Evolutionary conservation across 2,329 filamentous ascomycete genomes (phyloP).

Genomic region (Sporothrix euskadiensis): DNA sequence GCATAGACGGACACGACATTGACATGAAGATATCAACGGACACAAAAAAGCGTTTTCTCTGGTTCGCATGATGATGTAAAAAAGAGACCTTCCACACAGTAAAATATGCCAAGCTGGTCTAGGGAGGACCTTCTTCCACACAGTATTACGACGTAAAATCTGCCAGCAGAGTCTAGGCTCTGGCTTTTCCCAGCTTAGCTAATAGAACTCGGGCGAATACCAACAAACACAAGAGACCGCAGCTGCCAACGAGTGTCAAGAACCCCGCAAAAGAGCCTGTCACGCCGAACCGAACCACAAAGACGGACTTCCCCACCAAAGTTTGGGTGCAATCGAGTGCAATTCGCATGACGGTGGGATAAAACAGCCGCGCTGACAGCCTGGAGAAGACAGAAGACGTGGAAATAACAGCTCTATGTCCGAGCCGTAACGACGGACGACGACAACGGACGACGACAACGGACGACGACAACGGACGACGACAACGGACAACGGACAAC

Average conservation of each 20-base stretch:
- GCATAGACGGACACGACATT: not conserved
- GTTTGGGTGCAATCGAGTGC: not conserved
- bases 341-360: not conserved
- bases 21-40: too few species aligned
- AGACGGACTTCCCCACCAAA: conserved; percentile 18
- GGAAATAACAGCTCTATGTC: not conserved
- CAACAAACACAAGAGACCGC: not conserved
- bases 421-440: not conserved
- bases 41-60: not conserved
- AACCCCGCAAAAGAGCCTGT: not conserved
- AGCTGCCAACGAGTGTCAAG: not conserved
- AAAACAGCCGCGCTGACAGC: conserved; percentile 10
- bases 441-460: not conserved
- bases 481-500: not conserved
- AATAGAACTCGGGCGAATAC: not conserved
- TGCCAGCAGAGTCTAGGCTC: not conserved
- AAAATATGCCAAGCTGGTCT: too few species aligned
- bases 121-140: too few species aligned
- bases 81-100: not conserved
- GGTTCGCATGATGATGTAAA: conserved; percentile 9
- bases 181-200: not conserved
- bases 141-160: not conserved
- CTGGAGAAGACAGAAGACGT: not conserved
- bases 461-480: too few species aligned
- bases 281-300: not conserved